phyloP scores from a whole-genome alignment of 2,329 filamentous ascomycete genomes.

The Aureobasidium melanogenum region DNA sequence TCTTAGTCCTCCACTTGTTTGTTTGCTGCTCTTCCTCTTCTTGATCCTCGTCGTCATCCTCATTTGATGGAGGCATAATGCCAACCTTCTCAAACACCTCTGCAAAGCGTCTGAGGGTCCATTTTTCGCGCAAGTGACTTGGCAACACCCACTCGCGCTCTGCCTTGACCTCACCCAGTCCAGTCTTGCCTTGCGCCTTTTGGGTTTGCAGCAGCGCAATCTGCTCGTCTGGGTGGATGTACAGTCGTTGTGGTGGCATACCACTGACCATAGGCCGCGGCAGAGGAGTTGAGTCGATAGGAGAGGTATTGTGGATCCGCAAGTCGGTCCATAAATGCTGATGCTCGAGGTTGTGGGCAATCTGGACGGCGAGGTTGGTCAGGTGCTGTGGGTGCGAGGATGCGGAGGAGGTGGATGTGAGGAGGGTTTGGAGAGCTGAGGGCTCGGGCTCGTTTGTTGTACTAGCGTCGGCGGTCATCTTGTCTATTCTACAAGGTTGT shows the following conservation, averaged over 20 bases:
- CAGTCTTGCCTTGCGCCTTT: conserved; percentile 26
- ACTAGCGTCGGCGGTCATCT: not conserved
- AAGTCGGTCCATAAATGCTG: conserved; percentile 68
- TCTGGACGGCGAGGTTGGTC: conserved; percentile 48
- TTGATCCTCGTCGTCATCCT: conserved; percentile 17
- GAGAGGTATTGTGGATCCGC: conserved; percentile 35
- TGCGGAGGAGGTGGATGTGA: conserved; percentile 10
- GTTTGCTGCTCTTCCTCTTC: conserved; percentile 16
- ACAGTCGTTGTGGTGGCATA: conserved; percentile 62
- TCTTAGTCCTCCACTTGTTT: conserved; percentile 41
- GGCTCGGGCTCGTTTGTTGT: not conserved
- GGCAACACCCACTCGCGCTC: conserved; percentile 72
- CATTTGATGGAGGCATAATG: conserved; percentile 28
- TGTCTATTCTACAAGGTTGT: not conserved
- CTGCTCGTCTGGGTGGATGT: conserved; percentile 77
- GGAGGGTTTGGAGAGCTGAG: conserved; percentile 17
- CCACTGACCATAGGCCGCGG: conserved; percentile 61
- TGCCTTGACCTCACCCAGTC: conserved; percentile 20
- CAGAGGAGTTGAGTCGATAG: conserved; percentile 24
- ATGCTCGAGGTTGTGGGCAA: conserved; percentile 62
- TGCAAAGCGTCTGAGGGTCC: conserved; percentile 58
- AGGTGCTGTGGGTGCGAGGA: conserved; percentile 17
- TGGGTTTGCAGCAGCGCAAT: conserved; percentile 57
- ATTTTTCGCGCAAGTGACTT: conserved; percentile 62
- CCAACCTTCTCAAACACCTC: conserved; percentile 55